phyloP scores from a whole-genome alignment of 352 stramenopile species.

The Thalassiosira hispida region DNA sequence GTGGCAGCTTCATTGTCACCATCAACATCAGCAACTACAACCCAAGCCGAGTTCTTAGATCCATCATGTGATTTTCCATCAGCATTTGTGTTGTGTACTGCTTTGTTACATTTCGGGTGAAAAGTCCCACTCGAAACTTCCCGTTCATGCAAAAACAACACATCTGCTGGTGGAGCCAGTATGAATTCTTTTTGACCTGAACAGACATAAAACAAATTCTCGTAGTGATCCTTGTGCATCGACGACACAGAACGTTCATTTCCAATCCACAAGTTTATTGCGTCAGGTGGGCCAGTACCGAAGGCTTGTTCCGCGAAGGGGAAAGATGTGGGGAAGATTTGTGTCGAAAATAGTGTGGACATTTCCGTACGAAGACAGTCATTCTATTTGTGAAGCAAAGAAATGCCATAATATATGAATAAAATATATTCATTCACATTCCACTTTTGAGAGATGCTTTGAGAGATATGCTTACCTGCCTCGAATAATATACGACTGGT shows the following conservation, averaged over 20 bases:
- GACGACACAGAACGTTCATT: conserved; percentile 93
- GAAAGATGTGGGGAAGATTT: conserved; percentile 62
- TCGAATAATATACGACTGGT: conserved; percentile 56
- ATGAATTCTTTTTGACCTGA: conserved; percentile 95
- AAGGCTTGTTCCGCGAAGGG: conserved; percentile 81
- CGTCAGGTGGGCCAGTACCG: conserved; percentile 78
- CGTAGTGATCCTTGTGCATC: conserved; percentile 98
- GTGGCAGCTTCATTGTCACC: conserved; percentile 2
- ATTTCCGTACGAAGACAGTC: conserved; percentile 85
- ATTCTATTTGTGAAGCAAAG: conserved; percentile 47
- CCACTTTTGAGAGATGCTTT: too few species aligned
- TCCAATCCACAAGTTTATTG: conserved; percentile 98
- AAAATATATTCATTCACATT: neutral
- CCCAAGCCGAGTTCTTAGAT: conserved; percentile 29
- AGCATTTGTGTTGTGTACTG: neutral
- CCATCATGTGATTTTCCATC: conserved; percentile 16
- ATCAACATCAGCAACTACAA: conserved; percentile 33
- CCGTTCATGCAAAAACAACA: conserved; percentile 90
- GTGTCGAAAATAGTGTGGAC: conserved; percentile 39
- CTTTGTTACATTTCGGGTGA: conserved; percentile 1
- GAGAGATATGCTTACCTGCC: conserved; percentile 50
- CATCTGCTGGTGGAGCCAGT: conserved; percentile 88
- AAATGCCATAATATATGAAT: neutral
- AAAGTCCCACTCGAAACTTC: conserved; percentile 60
- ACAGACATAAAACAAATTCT: conserved; percentile 98